A percentile compares a stretch with the other conserved stretches of the same genome.
Conservation (phyloP, 31 red algal genomes). For the Bonnemaisonia californica region DNA sequence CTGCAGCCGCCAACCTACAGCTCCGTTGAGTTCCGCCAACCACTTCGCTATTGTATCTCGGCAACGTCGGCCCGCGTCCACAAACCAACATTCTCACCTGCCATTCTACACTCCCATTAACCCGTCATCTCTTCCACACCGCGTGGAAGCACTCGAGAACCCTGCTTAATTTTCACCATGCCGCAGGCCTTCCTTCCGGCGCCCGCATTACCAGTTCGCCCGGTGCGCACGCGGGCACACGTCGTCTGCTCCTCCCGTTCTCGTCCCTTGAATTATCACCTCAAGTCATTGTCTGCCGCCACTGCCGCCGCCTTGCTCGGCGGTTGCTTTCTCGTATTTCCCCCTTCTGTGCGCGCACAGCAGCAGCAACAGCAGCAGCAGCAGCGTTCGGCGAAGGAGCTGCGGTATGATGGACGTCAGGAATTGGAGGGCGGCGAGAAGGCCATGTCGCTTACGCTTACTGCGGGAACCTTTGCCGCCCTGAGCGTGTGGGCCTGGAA, state of each 20-base stretch:
- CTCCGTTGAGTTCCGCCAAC: neutral
- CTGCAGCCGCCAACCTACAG: neutral
- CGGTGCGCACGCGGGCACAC: neutral
- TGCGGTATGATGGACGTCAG: conserved; percentile 52
- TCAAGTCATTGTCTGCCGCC: neutral
- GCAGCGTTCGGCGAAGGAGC: conserved; percentile 13
- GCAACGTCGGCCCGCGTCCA: neutral
- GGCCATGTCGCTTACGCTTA: conserved; percentile 43
- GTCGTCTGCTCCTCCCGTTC: neutral
- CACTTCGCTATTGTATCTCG: neutral
- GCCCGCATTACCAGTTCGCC: neutral
- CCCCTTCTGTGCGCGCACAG: conserved; percentile 6
- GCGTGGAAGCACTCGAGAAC: neutral
- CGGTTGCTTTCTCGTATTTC: neutral
- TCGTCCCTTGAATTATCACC: neutral
- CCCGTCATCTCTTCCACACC: too few relatives aligned
- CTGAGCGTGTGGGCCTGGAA: conserved; percentile 58
- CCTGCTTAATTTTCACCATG: too few relatives aligned
- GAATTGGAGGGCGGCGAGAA: conserved; percentile 54
- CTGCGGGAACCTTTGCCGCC: conserved; percentile 54
- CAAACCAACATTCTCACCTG: neutral
- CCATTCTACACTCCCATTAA: too few relatives aligned
- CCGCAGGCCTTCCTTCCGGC: neutral
- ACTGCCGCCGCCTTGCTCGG: neutral
- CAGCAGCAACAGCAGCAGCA: neutral